Conservation (phyloP, 768 basidiomycete genomes). For the Galerina sulciceps region DNA sequence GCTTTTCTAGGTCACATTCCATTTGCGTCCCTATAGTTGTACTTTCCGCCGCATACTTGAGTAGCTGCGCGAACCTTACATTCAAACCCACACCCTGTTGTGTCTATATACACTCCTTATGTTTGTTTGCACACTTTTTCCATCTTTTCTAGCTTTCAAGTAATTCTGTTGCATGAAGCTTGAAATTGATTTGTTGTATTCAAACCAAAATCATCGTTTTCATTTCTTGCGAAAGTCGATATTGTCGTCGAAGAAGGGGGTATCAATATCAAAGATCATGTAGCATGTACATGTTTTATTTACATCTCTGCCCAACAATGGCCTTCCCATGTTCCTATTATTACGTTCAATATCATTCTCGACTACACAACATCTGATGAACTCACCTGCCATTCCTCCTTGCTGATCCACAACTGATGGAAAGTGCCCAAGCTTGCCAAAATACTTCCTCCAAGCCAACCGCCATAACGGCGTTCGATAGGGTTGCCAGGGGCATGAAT, state of each 20-base stretch:
- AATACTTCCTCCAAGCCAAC: conserved; percentile 97
- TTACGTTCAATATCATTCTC: background rate
- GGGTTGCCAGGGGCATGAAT: conserved; percentile 92
- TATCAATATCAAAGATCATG: background rate
- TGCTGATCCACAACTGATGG: conserved; percentile 96
- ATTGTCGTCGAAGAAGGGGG: background rate
- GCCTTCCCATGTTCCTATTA: conserved; percentile 78
- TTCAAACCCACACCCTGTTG: conserved; percentile 21
- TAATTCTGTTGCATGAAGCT: conserved; percentile 13
- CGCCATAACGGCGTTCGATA: conserved; percentile 86
- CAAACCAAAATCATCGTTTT: conserved; percentile 1
- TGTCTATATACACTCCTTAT: conserved; percentile 29
- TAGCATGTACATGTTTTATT: conserved; percentile 45
- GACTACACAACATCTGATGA: background rate
- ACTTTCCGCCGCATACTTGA: conserved; percentile 11
- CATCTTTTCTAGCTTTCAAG: conserved; percentile 15
- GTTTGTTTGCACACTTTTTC: conserved; percentile 10
- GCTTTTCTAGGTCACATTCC: conserved; percentile 9
- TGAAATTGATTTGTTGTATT: conserved; percentile 21
- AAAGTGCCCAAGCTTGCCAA: conserved; percentile 95
- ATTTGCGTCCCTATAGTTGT: conserved; percentile 17
- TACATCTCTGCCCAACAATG: conserved; percentile 87
- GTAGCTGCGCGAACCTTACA: conserved; percentile 14
- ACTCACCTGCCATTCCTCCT: conserved; percentile 88
- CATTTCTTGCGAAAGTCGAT: background rate